phyloP scores from a whole-genome alignment of 1,284 basidiomycete species.

The Acaromyces ingoldii region DNA sequence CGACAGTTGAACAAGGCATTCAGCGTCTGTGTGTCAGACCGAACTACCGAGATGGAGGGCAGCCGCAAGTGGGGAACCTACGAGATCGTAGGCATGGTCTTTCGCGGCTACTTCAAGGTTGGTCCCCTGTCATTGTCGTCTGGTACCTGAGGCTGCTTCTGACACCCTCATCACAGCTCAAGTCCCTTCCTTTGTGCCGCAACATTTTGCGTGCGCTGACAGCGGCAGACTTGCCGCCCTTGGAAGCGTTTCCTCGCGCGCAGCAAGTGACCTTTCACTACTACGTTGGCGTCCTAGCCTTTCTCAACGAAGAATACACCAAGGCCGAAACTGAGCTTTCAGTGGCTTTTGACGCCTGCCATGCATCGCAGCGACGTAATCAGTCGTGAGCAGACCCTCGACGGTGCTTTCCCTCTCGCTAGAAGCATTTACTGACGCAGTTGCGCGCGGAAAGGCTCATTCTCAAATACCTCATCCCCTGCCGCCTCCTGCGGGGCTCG shows the following conservation, averaged over 20 bases:
- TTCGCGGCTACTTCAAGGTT: slow-evolving; percentile 92
- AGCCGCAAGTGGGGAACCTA: slow-evolving; percentile 87
- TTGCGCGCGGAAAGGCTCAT: slow-evolving; percentile 61
- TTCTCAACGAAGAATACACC: slow-evolving; percentile 80
- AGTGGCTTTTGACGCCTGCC: slow-evolving; percentile 75
- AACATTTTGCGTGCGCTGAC: slow-evolving; percentile 84
- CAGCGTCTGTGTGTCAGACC: slow-evolving; percentile 79
- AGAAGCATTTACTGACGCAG: slow-evolving; percentile 30
- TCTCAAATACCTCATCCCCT: slow-evolving; percentile 79
- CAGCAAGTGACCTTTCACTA: slow-evolving; percentile 77
- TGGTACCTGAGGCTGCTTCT: slow-evolving; percentile 1
- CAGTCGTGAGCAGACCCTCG: slow-evolving; percentile 63
- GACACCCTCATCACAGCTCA: slow-evolving; percentile 59
- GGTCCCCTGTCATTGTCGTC: too few relatives aligned
- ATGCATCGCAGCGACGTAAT: slow-evolving; percentile 64
- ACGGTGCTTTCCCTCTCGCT: slow-evolving; percentile 4
- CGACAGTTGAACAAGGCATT: slow-evolving; percentile 87
- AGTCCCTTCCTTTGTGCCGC: slow-evolving; percentile 81
- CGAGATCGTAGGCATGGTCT: slow-evolving; percentile 81
- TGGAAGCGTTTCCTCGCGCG: slow-evolving; percentile 70
- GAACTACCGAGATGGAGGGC: slow-evolving; percentile 62
- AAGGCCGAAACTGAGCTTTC: slow-evolving; percentile 74
- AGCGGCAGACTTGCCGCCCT: slow-evolving; percentile 77
- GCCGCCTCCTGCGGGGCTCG: slow-evolving; percentile 77
- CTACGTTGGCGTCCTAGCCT: slow-evolving; percentile 87